Percentiles rank a stretch among this genome's conserved stretches.
These are phyloP conservation scores for Zygoascus hellenicus DNA, from an alignment of 1,139 yeast genomes.

Conservation along the genomic window DNA sequence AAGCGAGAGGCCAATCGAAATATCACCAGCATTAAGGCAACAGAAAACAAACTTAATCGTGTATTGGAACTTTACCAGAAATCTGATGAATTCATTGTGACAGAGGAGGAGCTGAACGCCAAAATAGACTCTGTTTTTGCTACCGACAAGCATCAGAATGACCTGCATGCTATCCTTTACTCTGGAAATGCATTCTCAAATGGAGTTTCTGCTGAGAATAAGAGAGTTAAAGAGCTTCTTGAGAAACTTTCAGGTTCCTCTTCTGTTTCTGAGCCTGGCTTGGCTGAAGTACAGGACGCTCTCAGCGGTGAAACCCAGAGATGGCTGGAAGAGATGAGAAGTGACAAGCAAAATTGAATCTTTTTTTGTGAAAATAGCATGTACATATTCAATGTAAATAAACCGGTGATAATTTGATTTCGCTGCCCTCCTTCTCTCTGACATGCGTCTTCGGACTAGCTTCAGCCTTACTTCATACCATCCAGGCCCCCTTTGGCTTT, in stretches of 20 bases:
- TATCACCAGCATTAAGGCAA: conserved; percentile 39
- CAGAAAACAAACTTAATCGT: conserved; percentile 46
- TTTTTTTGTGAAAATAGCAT: neutral
- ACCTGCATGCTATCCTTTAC: neutral
- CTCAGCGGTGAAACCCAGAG: conserved; percentile 8
- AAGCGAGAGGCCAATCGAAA: conserved; percentile 52
- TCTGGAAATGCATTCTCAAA: neutral
- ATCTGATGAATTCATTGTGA: conserved; percentile 57
- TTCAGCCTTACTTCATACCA: neutral
- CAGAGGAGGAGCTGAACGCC: conserved; percentile 54
- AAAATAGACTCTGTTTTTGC: conserved; percentile 53
- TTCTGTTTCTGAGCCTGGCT: conserved; percentile 44
- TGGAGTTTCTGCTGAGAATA: conserved; percentile 1
- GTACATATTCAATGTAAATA: conserved; percentile 2
- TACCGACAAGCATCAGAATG: conserved; percentile 3
- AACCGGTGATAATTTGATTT: neutral
- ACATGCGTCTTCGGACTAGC: too few species aligned
- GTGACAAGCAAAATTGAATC: neutral
- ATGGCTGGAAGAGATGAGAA: conserved; percentile 9
- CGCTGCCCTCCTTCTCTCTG: too few species aligned
- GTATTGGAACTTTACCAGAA: conserved; percentile 69
- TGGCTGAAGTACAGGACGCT: conserved; percentile 41
- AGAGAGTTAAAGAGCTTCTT: conserved; percentile 15
- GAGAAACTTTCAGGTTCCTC: conserved; percentile 26
- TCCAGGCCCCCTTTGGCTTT: neutral